Evolutionary conservation across 345 rosid species (phyloP).

Genomic region (Rubroshorea leprosula): DNA sequence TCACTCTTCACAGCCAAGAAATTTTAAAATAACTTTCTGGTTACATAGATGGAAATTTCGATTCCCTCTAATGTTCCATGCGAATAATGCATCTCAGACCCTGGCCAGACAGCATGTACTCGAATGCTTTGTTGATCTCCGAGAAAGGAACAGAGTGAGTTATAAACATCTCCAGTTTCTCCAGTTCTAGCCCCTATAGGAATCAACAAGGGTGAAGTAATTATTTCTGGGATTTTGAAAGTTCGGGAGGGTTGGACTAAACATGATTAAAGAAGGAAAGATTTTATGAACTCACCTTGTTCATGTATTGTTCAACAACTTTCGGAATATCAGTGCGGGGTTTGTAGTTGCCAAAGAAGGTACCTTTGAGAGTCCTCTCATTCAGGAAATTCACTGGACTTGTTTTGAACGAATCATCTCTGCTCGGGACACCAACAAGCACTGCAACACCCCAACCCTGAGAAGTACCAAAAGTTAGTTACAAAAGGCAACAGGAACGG

Average conservation of each 20-base stretch:
- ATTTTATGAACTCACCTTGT: conserved; percentile 19
- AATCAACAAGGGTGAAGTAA: neutral
- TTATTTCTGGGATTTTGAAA: too few species aligned
- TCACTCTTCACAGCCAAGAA: too few species aligned
- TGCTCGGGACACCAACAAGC: conserved; percentile 29
- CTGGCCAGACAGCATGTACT: conserved; percentile 50
- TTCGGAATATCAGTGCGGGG: too few species aligned
- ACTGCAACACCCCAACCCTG: conserved; percentile 31
- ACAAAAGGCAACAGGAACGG: neutral
- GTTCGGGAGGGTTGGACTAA: too few species aligned
- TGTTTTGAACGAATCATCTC: conserved; percentile 26
- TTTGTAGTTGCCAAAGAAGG: too few species aligned
- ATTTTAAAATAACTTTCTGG: too few species aligned
- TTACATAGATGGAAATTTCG: too few species aligned
- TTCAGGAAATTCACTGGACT: conserved; percentile 26
- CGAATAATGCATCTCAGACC: conserved; percentile 40
- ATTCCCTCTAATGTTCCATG: conserved; percentile 34
- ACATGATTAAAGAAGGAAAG: neutral
- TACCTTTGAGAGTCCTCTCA: too few species aligned
- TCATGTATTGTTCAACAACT: too few species aligned
- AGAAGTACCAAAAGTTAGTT: neutral
- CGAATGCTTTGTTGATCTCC: too few species aligned
- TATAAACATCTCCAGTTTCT: conserved; percentile 43
- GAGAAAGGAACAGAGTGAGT: conserved; percentile 42
- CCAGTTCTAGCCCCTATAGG: conserved; percentile 31